Evolutionary conservation across 768 basidiomycete species (phyloP).

Genomic region (Gyrodon lividus): DNA sequence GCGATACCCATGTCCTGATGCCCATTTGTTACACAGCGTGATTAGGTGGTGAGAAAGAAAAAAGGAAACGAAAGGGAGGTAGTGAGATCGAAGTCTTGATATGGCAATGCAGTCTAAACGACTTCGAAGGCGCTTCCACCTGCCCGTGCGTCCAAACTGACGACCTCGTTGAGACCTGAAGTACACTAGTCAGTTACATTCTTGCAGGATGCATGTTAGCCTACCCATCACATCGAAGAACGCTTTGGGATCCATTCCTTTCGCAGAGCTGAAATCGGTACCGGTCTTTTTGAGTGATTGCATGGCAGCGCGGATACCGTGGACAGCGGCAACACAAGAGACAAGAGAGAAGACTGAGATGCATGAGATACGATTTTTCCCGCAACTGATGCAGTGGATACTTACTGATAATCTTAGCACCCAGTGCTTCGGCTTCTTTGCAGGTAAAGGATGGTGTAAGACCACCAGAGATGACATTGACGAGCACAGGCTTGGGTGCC

Average conservation of each 20-base stretch:
- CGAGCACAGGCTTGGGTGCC: constrained; percentile 74
- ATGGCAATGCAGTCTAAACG: constrained; percentile 37
- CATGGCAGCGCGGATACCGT: constrained; percentile 79
- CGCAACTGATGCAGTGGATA: background rate
- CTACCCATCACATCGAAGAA: constrained; percentile 79
- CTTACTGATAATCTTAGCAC: constrained; percentile 78
- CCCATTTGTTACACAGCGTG: constrained; percentile 16
- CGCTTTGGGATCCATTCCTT: constrained; percentile 73
- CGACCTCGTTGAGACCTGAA: constrained; percentile 51
- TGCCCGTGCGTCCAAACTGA: constrained; percentile 53
- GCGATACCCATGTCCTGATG: constrained; percentile 17
- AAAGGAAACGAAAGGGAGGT: background rate
- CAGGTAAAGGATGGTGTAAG: constrained; percentile 73
- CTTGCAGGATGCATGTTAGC: constrained; percentile 12
- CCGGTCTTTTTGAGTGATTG: constrained; percentile 73
- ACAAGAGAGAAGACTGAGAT: constrained; percentile 68
- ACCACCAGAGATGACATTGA: constrained; percentile 79
- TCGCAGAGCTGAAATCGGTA: constrained; percentile 59
- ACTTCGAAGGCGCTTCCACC: constrained; percentile 58
- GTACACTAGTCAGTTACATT: background rate
- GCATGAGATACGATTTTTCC: background rate
- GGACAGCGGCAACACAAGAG: constrained; percentile 73
- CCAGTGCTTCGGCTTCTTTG: constrained; percentile 64
- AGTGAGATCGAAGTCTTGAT: background rate
- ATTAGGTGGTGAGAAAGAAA: constrained; percentile 4